phyloP scores from a whole-genome alignment of 2,329 filamentous ascomycete genomes.

The Paracoccidioides lutzii region DNA sequence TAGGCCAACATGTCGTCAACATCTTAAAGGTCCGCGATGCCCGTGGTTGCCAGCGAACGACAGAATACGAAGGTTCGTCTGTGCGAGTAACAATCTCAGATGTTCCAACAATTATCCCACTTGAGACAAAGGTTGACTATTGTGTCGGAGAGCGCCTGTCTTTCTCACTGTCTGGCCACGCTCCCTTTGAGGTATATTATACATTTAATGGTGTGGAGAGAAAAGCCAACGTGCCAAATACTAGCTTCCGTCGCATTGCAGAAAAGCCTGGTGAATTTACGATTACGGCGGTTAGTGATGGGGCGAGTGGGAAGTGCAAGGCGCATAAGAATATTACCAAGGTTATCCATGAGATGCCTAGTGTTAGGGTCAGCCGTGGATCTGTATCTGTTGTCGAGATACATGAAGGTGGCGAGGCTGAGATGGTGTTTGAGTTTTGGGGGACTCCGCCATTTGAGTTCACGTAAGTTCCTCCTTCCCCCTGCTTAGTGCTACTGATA shows the following conservation, averaged over 20 bases:
- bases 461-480: slow-evolving; percentile 39
- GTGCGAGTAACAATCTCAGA: slow-evolving; percentile 90
- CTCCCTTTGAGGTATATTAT: slow-evolving; percentile 88
- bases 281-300: slow-evolving; percentile 77
- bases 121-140: slow-evolving; percentile 75
- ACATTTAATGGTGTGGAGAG: slow-evolving; percentile 66
- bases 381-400: slow-evolving; percentile 74
- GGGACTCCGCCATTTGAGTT: slow-evolving; percentile 96
- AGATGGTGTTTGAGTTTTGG: slow-evolving; percentile 90
- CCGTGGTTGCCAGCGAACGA: slow-evolving; percentile 70
- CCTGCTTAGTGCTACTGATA: not conserved
- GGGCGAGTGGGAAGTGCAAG: slow-evolving; percentile 68
- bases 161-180: slow-evolving; percentile 79
- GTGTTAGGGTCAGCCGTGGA: slow-evolving; percentile 79
- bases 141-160: slow-evolving; percentile 92
- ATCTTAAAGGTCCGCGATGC: slow-evolving; percentile 84
- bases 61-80: slow-evolving; percentile 56
- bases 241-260: slow-evolving; percentile 83
- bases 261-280: slow-evolving; percentile 80
- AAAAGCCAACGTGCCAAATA: slow-evolving; percentile 59
- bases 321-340: slow-evolving; percentile 67
- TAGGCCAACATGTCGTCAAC: slow-evolving; percentile 79
- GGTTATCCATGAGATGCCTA: slow-evolving; percentile 80
- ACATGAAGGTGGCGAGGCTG: slow-evolving; percentile 87
- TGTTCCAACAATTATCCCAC: slow-evolving; percentile 75